Base-by-base conservation (phyloP, 2,329 filamentous ascomycete genomes). In the Fusarium stilboides region DNA sequence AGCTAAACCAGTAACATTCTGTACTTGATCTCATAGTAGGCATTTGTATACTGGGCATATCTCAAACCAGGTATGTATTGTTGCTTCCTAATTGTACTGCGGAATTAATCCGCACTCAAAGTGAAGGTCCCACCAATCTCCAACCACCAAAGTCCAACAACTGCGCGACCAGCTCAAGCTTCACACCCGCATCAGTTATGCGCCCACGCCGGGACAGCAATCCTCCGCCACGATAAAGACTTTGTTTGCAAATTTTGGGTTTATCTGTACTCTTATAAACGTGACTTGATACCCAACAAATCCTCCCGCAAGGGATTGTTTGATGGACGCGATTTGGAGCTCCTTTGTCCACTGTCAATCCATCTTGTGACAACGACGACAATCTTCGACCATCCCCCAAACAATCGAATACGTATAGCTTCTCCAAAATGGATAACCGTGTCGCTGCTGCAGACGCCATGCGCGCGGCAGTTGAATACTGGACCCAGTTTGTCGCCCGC, bases 401-500 rank as follows among this genome's bases (percentile, higher is more conserved):
- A 34, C 46, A 6, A 39, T n/a, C 52, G 26, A 64, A 63, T 49
- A 43, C 53, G 8, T 10, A 53, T 8, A 54, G 15, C 39, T n/a
- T n/a, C 31, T 36, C 51, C 49, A 12, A 19, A 40, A 80, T 80
- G 78, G 74, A 78, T 19, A 69, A 68, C 31, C 67, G 54, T 51
- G 44, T 55, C 49, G 45, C 68, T 20, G 64, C 72, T n/a, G 58
- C 64, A 20, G 57, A 70, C 36, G 70, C 70, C 17, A 54, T 80
- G 61, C 74, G 69, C 24, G 70, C 67, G n/a, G 65, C 80, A 5
- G 62, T 79, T 28, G 65, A 71, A 28, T 80, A 84, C 67, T 88
- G 88, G 88, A 64, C 77, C 44, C 77, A 77, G 17, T 89, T 90
- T 70, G 77, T 90, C 42, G 73, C 79, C 36, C 81, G 78, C 59